A percentile compares a stretch with the other conserved stretches of the same genome.
Conservation (phyloP, 2,329 filamentous ascomycete genomes). For the Rugonectria rugulosa region DNA sequence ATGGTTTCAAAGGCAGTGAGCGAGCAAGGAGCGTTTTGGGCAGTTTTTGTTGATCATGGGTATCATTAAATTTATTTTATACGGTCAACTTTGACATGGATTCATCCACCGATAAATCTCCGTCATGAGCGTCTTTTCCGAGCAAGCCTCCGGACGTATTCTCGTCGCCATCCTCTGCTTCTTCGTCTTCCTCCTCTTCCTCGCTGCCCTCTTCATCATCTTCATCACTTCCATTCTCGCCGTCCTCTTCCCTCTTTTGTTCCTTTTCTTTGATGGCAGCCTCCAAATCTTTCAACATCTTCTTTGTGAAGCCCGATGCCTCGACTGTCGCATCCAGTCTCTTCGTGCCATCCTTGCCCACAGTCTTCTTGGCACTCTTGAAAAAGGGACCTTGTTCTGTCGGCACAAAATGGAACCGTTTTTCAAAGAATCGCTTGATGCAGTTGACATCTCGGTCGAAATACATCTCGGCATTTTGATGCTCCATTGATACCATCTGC, state of each 20-base stretch:
- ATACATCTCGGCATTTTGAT: slow-evolving; percentile 93
- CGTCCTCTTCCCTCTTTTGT: slow-evolving; percentile 45
- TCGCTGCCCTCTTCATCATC: slow-evolving; percentile 40
- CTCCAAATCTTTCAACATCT: slow-evolving; percentile 95
- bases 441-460: slow-evolving; percentile 96
- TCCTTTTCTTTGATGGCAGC: slow-evolving; percentile 85
- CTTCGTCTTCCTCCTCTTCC: slow-evolving; percentile 38
- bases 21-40: background rate
- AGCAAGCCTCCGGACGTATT: slow-evolving; percentile 29
- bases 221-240: slow-evolving; percentile 41
- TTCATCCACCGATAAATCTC: slow-evolving; percentile 32
- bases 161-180: slow-evolving; percentile 31
- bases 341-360: slow-evolving; percentile 69
- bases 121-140: slow-evolving; percentile 28
- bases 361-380: slow-evolving; percentile 78
- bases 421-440: slow-evolving; percentile 91
- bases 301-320: slow-evolving; percentile 94
- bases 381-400: slow-evolving; percentile 87
- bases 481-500: slow-evolving; percentile 96
- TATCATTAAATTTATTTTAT: slow-evolving; percentile 35
- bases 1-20: background rate
- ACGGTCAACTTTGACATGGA: slow-evolving; percentile 42
- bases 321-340: slow-evolving; percentile 88
- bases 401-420: slow-evolving; percentile 86
- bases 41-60: slow-evolving; percentile 21